Percentiles rank a stretch among this genome's conserved stretches.
These are phyloP conservation scores for Chenopodium berlandieri DNA, from an alignment of 148 eudicot species.

Conservation along the genomic window DNA sequence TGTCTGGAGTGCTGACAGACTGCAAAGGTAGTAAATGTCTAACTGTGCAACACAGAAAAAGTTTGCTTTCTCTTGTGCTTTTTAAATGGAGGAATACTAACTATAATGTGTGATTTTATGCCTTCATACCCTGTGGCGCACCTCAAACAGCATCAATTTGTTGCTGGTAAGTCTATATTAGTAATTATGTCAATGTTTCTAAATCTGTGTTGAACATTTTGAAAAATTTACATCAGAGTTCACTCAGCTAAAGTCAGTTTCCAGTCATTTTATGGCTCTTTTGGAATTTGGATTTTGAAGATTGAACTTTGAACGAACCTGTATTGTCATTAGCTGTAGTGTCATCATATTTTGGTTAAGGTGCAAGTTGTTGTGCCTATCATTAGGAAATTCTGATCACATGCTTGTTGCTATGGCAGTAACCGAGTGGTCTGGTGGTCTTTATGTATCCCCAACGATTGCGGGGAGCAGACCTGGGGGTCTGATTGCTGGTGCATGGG, in stretches of 20 bases:
- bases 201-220: neutral
- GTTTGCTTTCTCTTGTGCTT: neutral
- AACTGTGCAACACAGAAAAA: neutral
- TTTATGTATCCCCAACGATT: conserved; percentile 91
- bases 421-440: conserved; percentile 99
- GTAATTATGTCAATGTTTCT: neutral
- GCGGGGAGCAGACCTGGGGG: conserved; percentile 99
- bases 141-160: conserved; percentile 85
- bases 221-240: neutral
- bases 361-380: neutral
- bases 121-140: conserved; percentile 28
- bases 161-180: conserved; percentile 72
- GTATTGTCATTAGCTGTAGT: neutral
- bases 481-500: conserved; percentile 99
- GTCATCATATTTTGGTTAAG: neutral
- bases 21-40: neutral
- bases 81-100: conserved; percentile 25
- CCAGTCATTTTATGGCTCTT: neutral
- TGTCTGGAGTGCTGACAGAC: neutral
- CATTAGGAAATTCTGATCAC: conserved; percentile 2
- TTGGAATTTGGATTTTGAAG: neutral
- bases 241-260: no score
- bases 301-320: neutral
- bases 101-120: conserved; percentile 26
- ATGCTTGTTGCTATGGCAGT: conserved; percentile 47